Conservation (phyloP, 1,139 yeast genomes). For the Yamadazyma diospyri region DNA sequence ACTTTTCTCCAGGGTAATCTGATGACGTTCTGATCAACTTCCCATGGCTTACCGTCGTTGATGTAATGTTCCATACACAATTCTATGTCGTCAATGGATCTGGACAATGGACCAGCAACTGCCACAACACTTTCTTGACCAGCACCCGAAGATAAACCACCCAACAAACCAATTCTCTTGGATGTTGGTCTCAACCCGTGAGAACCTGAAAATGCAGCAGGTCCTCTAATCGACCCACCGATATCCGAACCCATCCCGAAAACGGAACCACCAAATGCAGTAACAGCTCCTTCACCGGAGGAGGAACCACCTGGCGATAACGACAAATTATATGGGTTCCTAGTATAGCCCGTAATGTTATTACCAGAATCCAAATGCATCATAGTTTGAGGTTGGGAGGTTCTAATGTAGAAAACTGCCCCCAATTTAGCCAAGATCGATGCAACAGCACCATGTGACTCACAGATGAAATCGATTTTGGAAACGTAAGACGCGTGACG, state of each 20-base stretch:
- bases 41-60: conserved; percentile 69
- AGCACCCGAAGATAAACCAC: conserved; percentile 51
- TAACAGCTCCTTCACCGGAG: conserved; percentile 74
- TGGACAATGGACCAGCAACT: conserved; percentile 61
- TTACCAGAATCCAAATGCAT: conserved; percentile 47
- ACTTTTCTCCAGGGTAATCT: conserved; percentile 64
- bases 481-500: conserved; percentile 66
- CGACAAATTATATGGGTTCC: conserved; percentile 38
- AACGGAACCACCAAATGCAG: conserved; percentile 61
- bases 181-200: conserved; percentile 70
- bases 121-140: conserved; percentile 60
- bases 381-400: conserved; percentile 45
- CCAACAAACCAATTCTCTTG: conserved; percentile 50
- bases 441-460: conserved; percentile 48
- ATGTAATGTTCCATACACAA: conserved; percentile 56
- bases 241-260: conserved; percentile 75
- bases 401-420: conserved; percentile 55
- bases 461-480: conserved; percentile 45
- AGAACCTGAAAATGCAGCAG: conserved; percentile 68
- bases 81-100: conserved; percentile 60
- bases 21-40: conserved; percentile 50
- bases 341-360: conserved; percentile 36
- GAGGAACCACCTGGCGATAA: conserved; percentile 62
- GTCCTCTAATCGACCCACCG: conserved; percentile 76
- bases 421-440: conserved; percentile 58